Conservation (phyloP, 2,329 filamentous ascomycete genomes). For the Ophiostoma ulmi region DNA sequence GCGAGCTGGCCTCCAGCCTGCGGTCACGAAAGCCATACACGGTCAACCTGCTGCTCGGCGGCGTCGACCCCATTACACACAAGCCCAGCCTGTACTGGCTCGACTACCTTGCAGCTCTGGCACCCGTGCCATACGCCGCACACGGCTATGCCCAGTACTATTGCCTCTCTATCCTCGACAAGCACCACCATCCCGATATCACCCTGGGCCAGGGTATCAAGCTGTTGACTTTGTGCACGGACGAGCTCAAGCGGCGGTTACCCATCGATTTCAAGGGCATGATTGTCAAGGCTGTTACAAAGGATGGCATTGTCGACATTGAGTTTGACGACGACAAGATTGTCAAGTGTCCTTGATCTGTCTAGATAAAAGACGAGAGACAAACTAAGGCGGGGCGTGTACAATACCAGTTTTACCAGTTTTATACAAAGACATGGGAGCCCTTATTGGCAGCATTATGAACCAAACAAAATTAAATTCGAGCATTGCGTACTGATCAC, state of each 20-base stretch:
- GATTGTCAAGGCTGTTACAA: slow-evolving; percentile 88
- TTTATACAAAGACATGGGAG: neutral
- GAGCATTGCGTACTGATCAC: neutral
- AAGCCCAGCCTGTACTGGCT: slow-evolving; percentile 95
- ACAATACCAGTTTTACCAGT: slow-evolving; percentile 9
- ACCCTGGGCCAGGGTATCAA: slow-evolving; percentile 83
- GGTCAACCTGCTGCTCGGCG: slow-evolving; percentile 91
- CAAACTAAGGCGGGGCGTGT: neutral
- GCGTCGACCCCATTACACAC: slow-evolving; percentile 84
- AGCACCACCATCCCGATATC: slow-evolving; percentile 97
- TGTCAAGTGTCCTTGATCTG: slow-evolving; percentile 41
- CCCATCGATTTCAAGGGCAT: slow-evolving; percentile 99
- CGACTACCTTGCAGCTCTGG: slow-evolving; percentile 88
- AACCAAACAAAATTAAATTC: neutral
- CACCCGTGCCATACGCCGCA: slow-evolving; percentile 86
- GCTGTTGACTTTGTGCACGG: slow-evolving; percentile 88
- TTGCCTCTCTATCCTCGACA: slow-evolving; percentile 94
- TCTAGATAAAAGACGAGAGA: neutral
- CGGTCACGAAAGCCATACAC: slow-evolving; percentile 92
- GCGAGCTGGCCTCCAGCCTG: slow-evolving; percentile 84
- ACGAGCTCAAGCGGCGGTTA: slow-evolving; percentile 93
- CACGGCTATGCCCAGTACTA: slow-evolving; percentile 99
- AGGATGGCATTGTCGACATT: slow-evolving; percentile 82
- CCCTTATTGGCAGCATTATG: slow-evolving; percentile 11
- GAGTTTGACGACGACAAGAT: slow-evolving; percentile 78